Evolutionary conservation across 2,329 filamentous ascomycete species (phyloP).

Genomic region (Magnaporthiopsis rhizophila): DNA sequence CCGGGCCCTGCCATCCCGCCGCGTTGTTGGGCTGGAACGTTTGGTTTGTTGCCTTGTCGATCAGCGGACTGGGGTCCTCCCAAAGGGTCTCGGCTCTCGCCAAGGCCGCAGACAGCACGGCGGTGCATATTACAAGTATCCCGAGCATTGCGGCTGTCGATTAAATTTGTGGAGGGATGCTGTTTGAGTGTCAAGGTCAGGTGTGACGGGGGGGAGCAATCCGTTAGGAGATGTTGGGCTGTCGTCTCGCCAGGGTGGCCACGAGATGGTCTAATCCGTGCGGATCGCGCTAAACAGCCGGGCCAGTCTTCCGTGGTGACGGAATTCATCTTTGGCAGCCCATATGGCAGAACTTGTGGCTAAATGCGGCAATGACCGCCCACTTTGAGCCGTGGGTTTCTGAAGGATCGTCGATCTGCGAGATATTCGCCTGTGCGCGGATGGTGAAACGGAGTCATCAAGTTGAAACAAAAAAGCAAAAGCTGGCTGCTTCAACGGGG

Average conservation of each 20-base stretch:
- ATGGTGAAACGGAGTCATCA: too few relatives aligned
- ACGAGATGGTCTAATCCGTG: background rate
- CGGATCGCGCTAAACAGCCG: too few relatives aligned
- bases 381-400: background rate
- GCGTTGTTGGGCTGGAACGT: background rate
- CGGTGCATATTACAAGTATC: background rate
- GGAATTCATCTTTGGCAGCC: background rate
- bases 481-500: too few relatives aligned
- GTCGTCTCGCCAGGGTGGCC: background rate
- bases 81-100: background rate
- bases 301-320: background rate
- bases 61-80: background rate
- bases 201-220: too few relatives aligned
- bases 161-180: too few relatives aligned
- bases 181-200: too few relatives aligned
- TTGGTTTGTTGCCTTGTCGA: background rate
- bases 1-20: constrained; percentile 12
- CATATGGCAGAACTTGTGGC: background rate
- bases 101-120: background rate
- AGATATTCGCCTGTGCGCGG: too few relatives aligned
- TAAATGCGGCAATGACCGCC: background rate
- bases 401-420: too few relatives aligned
- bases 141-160: background rate
- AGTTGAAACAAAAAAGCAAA: too few relatives aligned
- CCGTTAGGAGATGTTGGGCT: too few relatives aligned